Evolutionary conservation across 768 basidiomycete genomes (phyloP).

Genomic region (Leccinum ochraceum): DNA sequence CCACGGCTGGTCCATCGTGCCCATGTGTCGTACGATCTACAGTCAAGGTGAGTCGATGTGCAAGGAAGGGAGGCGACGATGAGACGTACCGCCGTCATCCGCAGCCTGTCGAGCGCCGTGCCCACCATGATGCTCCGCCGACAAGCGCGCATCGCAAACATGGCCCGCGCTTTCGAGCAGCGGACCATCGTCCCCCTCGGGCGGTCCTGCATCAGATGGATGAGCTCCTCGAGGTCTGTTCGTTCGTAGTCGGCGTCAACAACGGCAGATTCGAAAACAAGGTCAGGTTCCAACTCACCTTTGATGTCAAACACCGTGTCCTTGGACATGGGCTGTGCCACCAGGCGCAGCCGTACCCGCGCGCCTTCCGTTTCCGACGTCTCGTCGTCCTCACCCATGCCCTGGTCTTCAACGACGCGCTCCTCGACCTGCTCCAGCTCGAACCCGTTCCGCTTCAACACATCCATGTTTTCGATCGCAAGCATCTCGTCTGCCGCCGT

Average conservation of each 20-base stretch:
- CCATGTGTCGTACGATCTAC: slow-evolving; percentile 82
- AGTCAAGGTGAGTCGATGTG: too few species aligned
- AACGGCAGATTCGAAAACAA: too few species aligned
- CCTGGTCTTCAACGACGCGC: slow-evolving; percentile 2
- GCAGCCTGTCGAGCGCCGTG: slow-evolving; percentile 68
- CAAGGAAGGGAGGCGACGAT: not conserved
- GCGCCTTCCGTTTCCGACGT: not conserved
- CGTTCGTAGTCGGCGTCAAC: too few species aligned
- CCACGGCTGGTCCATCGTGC: slow-evolving; percentile 84
- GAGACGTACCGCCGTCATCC: slow-evolving; percentile 71
- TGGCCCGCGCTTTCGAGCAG: slow-evolving; percentile 88
- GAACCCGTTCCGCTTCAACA: slow-evolving; percentile 87
- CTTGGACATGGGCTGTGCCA: slow-evolving; percentile 90
- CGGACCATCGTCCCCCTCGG: slow-evolving; percentile 83
- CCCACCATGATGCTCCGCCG: slow-evolving; percentile 97
- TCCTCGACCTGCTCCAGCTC: slow-evolving; percentile 66
- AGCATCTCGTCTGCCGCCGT: slow-evolving; percentile 89
- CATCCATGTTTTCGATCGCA: slow-evolving; percentile 83
- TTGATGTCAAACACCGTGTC: slow-evolving; percentile 86
- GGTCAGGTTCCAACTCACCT: slow-evolving; percentile 44
- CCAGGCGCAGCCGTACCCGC: slow-evolving; percentile 53
- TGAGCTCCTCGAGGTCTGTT: slow-evolving; percentile 88
- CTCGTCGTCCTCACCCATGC: not conserved
- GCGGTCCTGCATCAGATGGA: slow-evolving; percentile 80
- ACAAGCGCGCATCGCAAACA: slow-evolving; percentile 98